Evolutionary conservation across 768 basidiomycete genomes (phyloP).

Genomic region (Lentinula raphanica): DNA sequence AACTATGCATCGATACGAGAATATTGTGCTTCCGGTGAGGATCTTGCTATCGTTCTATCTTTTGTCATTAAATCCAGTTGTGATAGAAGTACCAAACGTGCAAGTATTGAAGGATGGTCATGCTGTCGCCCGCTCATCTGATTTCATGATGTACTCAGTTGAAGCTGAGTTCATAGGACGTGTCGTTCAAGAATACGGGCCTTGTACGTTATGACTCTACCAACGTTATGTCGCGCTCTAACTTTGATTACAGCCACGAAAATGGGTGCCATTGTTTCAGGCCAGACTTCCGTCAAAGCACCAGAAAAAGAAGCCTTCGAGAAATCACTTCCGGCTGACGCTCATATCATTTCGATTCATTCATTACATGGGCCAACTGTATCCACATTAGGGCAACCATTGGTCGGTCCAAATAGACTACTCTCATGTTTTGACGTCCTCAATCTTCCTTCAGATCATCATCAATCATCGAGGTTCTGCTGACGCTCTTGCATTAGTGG

Average conservation of each 20-base stretch:
- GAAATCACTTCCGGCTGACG: constrained; percentile 76
- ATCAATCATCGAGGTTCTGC: constrained; percentile 81
- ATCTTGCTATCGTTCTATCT: background rate
- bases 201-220: constrained; percentile 52
- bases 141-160: constrained; percentile 93
- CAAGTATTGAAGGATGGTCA: constrained; percentile 76
- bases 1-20: constrained; percentile 59
- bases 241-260: constrained; percentile 66
- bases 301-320: constrained; percentile 92
- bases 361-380: constrained; percentile 93
- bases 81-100: constrained; percentile 53
- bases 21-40: constrained; percentile 52
- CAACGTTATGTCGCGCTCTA: background rate
- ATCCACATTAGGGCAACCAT: constrained; percentile 80
- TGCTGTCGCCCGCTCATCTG: constrained; percentile 79
- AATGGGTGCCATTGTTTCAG: constrained; percentile 84
- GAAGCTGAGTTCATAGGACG: constrained; percentile 83
- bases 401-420: constrained; percentile 45
- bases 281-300: constrained; percentile 95
- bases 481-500: constrained; percentile 70
- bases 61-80: background rate
- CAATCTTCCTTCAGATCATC: constrained; percentile 55
- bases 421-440: background rate
- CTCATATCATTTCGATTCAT: constrained; percentile 88
- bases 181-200: constrained; percentile 86